Base-by-base conservation (phyloP, 208 protist species). In the Trypanosoma cruzi region DNA sequence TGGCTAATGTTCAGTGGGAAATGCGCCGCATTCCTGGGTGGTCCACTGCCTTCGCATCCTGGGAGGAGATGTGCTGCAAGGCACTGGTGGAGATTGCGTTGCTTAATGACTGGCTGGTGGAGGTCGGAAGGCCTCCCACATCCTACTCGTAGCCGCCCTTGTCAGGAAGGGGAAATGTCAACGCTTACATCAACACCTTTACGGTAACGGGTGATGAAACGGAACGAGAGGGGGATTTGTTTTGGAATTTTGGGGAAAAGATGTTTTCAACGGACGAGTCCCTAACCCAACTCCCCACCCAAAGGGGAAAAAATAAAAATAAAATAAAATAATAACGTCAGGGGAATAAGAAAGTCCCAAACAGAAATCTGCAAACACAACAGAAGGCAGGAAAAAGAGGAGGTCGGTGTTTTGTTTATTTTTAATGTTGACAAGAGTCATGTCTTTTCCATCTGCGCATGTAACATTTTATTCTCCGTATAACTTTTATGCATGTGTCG, bases 101-200 rank as follows among this genome's bases (percentile, higher is more conserved):
- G 20, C 64, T 95, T 49, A 95, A 95, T 66, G 74, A 71, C 48
- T 95, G 90, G 90, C 55, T 95, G 37, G 78, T 81, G 53, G 78
- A 83, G 40, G 72, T 80, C 29, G 14, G 49, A 49, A 20, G 24
- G 24, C 6, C 29, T 28, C 18, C 49, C 18, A 4, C 24, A 18
- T 37, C 4, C 0, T 62, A 8, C 16, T 36, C 42, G 20, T 28
- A 46, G 34, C 57, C 34, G 37, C 26, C 22, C 8, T 57, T 24
- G 48, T 24, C 37, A 44, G 13, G 37, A 13, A 44, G 37, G 13
- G 37, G 8, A 44, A 16, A 44, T 44, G 13, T 44, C 5, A 16
- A 44, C 37, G 13, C 3, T 44, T 16, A 14, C 11, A 44, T 2
- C 40, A 44, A 16, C 40, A 16, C 13, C 40, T 7, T 44, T 16